phyloP scores from a whole-genome alignment of 192 early-diverging fungal genomes.

The Funneliformis mosseae region DNA sequence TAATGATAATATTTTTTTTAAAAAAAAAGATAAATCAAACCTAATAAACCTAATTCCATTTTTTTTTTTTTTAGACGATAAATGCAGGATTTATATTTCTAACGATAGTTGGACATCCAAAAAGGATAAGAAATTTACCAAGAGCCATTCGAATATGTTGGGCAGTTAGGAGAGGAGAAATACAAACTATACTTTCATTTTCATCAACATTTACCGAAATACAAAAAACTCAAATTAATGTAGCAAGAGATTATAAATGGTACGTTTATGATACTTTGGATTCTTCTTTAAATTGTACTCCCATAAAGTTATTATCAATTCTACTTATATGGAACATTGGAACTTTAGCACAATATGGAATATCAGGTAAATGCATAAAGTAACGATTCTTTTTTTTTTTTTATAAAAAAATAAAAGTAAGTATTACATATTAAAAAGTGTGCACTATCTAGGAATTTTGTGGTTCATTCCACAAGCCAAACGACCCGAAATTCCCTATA shows the following conservation, averaged over 20 bases:
- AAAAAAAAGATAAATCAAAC: too few species aligned
- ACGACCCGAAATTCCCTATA: neutral
- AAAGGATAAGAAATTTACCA: conserved; percentile 1
- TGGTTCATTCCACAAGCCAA: neutral
- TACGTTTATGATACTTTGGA: conserved; percentile 9
- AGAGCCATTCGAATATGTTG: conserved; percentile 4
- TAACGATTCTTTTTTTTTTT: too few species aligned
- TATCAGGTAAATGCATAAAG: neutral
- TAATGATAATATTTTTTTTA: too few species aligned
- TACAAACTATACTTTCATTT: neutral
- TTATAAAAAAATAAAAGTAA: too few species aligned
- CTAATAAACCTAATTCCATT: too few species aligned
- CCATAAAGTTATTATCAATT: neutral
- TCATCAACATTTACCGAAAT: neutral
- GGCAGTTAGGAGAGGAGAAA: neutral
- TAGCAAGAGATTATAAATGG: conserved; percentile 13
- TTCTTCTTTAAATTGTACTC: neutral
- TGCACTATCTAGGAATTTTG: conserved; percentile 1
- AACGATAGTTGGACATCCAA: conserved; percentile 7
- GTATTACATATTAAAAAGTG: too few species aligned
- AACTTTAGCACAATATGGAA: conserved; percentile 12
- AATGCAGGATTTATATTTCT: neutral
- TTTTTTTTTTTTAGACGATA: neutral
- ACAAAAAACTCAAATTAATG: neutral
- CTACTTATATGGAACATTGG: conserved; percentile 15